Evolutionary conservation across 2,329 filamentous ascomycete genomes (phyloP).

Genomic region (Acrocalymma vagum): DNA sequence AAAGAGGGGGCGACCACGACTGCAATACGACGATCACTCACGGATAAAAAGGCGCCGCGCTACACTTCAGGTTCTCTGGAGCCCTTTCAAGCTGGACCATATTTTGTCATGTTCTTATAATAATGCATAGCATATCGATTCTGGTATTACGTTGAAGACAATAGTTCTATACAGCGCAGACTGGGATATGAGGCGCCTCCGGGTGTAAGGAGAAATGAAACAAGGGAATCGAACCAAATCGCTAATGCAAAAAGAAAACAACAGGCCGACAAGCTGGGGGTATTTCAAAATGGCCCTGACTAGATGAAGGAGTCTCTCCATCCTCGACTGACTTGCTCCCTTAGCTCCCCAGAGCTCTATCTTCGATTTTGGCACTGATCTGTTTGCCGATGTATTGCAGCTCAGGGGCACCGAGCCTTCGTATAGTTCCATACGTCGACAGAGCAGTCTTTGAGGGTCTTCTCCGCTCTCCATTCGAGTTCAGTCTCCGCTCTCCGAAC

Average conservation of each 20-base stretch:
- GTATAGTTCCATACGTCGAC: slow-evolving; percentile 51
- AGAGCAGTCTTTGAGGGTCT: slow-evolving; percentile 47
- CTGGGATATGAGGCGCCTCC: too few species aligned
- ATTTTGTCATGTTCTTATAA: too few species aligned
- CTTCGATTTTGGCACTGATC: slow-evolving; percentile 21
- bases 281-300: too few species aligned
- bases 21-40: neutral
- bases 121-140: neutral
- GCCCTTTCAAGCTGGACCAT: neutral
- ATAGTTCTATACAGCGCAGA: too few species aligned
- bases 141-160: slow-evolving; percentile 12
- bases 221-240: too few species aligned
- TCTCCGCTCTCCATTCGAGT: slow-evolving; percentile 49
- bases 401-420: slow-evolving; percentile 30
- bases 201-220: too few species aligned
- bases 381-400: slow-evolving; percentile 1
- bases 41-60: neutral
- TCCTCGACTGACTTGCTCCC: too few species aligned
- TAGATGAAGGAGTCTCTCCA: too few species aligned
- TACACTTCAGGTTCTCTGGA: too few species aligned
- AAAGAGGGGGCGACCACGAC: neutral
- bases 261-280: too few species aligned
- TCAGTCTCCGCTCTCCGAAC: slow-evolving; percentile 48
- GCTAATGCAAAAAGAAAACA: too few species aligned
- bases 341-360: neutral